Base-by-base conservation (phyloP, 345 rosid species). In the Salix dunnii region DNA sequence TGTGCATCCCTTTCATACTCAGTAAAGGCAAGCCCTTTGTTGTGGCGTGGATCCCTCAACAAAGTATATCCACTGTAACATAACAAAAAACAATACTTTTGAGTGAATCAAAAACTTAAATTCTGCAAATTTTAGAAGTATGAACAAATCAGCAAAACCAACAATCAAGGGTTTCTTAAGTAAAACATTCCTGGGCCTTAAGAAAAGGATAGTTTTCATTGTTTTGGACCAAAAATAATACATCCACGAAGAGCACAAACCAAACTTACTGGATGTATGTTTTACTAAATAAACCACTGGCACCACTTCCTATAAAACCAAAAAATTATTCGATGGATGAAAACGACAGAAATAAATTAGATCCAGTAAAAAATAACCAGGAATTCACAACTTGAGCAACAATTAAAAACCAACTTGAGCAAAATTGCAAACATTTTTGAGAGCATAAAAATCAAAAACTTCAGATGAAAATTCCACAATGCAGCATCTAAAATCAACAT, bases 1-100 rank as follows among this genome's bases (percentile, higher is more conserved):
- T 93, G 98, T 27, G 96, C 93, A 83, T 96, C 97, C 85, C 99
- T 91, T 82, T 96, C 98, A 73, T 85, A 85, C 79, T 89, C 92
- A 60, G 85, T 76, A 83, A 96, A 93, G 20, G 97, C 96, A 62
- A 91, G 92, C 75, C 98, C 99, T 76, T 96, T 96, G 84, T 96
- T 96, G 82, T 93, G 93, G 67, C 77, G 90, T 0, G 99, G 98
- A 36, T 96, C 96, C 25, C 99, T 84, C 91, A 96, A 76, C 92
- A 93, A 84, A 12, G 88, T 82, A 78, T 86, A 89, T 9, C 99
- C 99, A 83, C 99, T 93, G 89, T 62, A 81, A 78, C 75, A 76
- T 6, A 21, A 51, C 9, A 8, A 72, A 38, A 72, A 46, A 48
- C 18, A 35, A 55, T 28, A 70, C 7, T 74, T 63, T n/a, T 77